Evolutionary conservation across 164 flowering plant species (phyloP), one percentile per base, ranked within the genome.

Genomic region (Berberis thunbergii): DNA sequence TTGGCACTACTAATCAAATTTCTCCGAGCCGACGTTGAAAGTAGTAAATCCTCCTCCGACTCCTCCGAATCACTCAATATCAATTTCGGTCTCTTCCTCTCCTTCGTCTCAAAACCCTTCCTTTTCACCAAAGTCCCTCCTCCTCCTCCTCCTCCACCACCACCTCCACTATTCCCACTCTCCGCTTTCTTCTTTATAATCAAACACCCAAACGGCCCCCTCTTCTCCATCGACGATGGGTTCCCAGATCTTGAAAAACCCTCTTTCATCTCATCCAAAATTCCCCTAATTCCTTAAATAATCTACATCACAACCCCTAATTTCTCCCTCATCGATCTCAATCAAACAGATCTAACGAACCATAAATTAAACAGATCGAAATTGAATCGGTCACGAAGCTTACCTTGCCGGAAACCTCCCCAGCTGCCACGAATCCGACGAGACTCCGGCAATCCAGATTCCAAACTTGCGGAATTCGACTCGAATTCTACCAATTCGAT

Each of bases 31-130:
- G 57, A 26, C 1, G 59, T 45, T 42, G 75, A 67, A 63, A 64
- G 66, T 52, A 74, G 45, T 1, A 73, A 62, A 59, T 83, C 87
- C 60, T 77, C 88, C 38, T 80, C 77, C 4, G 81, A 82, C 54
- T 70, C 26, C 26, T 26, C 88, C 1, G 81, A 76, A 72, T 79
- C 86, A 55, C 85, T 77, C 43, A 68, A 38, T 61, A 62, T 64
- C 77, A 76, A 56, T 66, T 79, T 64, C 7, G 70, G 64, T 66
- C 83, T 81, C 81, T 81, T 84, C 77, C 42, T 53, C 59, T 60
- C 56, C 49, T 66, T 65, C 6, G 68, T 46, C 7, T 58, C 61
- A 49, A 46, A 65, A 57, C 50, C 54, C 41, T 56, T 57, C n/a
- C 26, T 6, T 40, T 64, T 58, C 62, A 26, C 26, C 26, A 26